Evolutionary conservation across 805 yeast species (phyloP).

Genomic region (Saccharomycopsis synnaedendra): DNA sequence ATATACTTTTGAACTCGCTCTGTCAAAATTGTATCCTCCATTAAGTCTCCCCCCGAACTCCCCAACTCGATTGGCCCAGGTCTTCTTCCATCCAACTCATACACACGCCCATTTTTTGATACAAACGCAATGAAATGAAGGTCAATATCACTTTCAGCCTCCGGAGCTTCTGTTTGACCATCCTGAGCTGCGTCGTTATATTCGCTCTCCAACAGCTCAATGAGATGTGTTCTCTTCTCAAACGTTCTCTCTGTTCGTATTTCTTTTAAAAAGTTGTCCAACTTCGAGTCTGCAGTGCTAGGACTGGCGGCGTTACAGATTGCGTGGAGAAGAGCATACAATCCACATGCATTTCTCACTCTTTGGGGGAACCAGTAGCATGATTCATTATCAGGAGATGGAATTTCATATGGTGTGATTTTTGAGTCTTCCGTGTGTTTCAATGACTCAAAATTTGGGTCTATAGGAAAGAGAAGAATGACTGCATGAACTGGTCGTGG

Average conservation of each 20-base stretch:
- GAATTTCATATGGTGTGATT: constrained; percentile 18
- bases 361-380: constrained; percentile 79
- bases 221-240: constrained; percentile 28
- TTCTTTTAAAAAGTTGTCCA: constrained; percentile 24
- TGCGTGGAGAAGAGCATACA: constrained; percentile 75
- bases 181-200: constrained; percentile 32
- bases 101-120: constrained; percentile 45
- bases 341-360: constrained; percentile 83
- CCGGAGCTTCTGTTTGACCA: constrained; percentile 63
- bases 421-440: constrained; percentile 29
- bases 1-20: constrained; percentile 58
- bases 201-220: constrained; percentile 34
- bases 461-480: constrained; percentile 74
- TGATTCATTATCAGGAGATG: constrained; percentile 15
- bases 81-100: constrained; percentile 85
- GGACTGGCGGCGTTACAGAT: constrained; percentile 27
- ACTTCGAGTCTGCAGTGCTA: constrained; percentile 16
- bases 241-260: constrained; percentile 30
- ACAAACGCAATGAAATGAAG: constrained; percentile 74
- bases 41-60: constrained; percentile 30
- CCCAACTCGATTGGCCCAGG: constrained; percentile 55
- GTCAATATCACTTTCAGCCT: constrained; percentile 39
- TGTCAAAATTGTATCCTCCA: constrained; percentile 39
- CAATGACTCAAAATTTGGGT: constrained; percentile 45
- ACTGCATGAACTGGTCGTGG: constrained; percentile 75